Base-by-base conservation (phyloP, 352 stramenopile species). In the Halophytophthora polymorphica region DNA sequence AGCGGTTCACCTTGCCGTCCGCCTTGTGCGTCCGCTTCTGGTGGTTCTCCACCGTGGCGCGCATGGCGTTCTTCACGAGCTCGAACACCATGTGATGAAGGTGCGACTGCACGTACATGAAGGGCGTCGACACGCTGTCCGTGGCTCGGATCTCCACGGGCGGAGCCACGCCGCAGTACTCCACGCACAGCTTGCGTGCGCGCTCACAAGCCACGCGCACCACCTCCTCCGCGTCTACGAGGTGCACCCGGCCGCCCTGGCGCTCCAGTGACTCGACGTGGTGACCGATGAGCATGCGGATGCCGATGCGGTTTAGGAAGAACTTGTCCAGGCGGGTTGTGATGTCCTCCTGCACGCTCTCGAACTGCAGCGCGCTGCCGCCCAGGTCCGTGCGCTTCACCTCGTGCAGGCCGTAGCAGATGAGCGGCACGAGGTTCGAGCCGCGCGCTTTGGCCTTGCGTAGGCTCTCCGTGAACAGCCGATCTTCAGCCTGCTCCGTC, bases 51-150 rank as follows among this genome's bases (percentile, higher is more conserved):
- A 97, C 79, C 1, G 96, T 98, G 11, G 96, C 96, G 38, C 94
- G 76, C 95, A 99, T 98, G 29, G 82, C 84, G 72, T 99, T 99
- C 75, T 99, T 99, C 23, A 99, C 64, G 6, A 99, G 66, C 74
- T 99, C 96, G 53, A 99, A 93, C 49, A 98, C 66, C 73, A 87
- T 87, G 68, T 87, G 76, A 35, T 87, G 76, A 47, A 87, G 57
- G 44, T 87, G 76, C 37, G 73, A 85, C 50, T 82, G 61, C 23
- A 87, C 61, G 64, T 87, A 87, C 33, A 78, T 83, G 58, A 87
- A 87, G 22, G 76, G 73, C 22, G 69, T 56, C 28, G 53, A 51
- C 11, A 60, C 41, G 33, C 73, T 80, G 2, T 50, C 56, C 2
- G 63, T 60, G 19, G 67, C 14, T 12, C 41, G 57, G 50, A 87